Evolutionary conservation across 768 basidiomycete genomes (phyloP).

Genomic region (Phallus indusiatus): DNA sequence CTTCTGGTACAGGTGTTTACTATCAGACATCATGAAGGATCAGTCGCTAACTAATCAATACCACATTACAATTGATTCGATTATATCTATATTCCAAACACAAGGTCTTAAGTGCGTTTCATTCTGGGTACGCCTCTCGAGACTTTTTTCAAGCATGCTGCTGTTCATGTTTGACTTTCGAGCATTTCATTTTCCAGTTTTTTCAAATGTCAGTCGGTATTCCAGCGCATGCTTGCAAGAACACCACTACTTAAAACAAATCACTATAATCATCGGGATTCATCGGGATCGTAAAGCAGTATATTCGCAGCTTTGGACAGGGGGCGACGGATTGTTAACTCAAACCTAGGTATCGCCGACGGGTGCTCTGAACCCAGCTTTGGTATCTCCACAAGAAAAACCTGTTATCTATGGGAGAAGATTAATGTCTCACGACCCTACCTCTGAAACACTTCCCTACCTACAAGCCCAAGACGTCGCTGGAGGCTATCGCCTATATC

Average conservation of each 20-base stretch:
- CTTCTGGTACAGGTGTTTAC: conserved; percentile 80
- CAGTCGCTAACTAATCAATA: conserved; percentile 79
- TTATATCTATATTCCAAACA: conserved; percentile 98
- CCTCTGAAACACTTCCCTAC: no score
- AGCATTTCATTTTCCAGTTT: conserved; percentile 58
- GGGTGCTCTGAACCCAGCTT: no score
- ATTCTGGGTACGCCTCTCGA: conserved; percentile 57
- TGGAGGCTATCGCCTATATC: no score
- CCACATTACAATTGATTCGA: conserved; percentile 90
- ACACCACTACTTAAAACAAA: conserved; percentile 80
- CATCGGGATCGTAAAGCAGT: conserved; percentile 93
- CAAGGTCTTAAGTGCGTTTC: conserved; percentile 94
- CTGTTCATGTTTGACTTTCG: not conserved
- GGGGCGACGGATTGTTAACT: no score
- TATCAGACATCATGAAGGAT: conserved; percentile 95
- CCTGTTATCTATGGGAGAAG: no score
- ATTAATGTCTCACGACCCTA: no score
- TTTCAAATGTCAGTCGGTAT: conserved; percentile 76
- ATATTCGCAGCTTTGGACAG: conserved; percentile 90
- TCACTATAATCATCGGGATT: conserved; percentile 89
- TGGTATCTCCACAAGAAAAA: no score
- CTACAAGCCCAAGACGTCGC: no score
- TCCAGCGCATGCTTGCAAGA: conserved; percentile 80
- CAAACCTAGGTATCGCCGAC: no score
- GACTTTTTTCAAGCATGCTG: no score